Conservation (phyloP, 2,329 filamentous ascomycete species). For the Trematosphaeria pertusa region DNA sequence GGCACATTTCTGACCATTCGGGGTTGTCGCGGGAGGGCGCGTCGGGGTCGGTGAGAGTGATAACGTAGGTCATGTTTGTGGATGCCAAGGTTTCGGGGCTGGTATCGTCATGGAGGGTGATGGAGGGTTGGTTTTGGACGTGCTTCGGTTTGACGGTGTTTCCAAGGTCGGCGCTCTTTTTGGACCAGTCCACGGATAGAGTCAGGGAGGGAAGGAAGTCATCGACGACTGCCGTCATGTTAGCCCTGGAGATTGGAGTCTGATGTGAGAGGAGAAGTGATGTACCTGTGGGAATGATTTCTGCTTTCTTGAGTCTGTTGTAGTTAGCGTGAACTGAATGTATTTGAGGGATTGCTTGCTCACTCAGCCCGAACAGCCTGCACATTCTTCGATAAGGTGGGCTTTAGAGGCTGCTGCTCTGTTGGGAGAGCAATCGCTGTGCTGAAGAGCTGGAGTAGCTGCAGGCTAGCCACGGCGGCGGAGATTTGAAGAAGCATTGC, state of each 20-base stretch:
- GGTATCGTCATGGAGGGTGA: conserved; percentile 47
- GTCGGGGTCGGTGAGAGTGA: conserved; percentile 65
- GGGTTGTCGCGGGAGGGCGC: conserved; percentile 62
- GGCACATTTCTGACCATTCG: conserved; percentile 64
- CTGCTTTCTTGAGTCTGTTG: conserved; percentile 45
- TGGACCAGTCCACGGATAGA: conserved; percentile 57
- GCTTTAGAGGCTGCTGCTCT: conserved; percentile 35
- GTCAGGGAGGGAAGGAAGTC: conserved; percentile 64
- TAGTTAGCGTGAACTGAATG: conserved; percentile 10
- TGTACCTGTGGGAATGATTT: conserved; percentile 50
- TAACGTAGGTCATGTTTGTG: conserved; percentile 51
- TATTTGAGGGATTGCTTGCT: not conserved
- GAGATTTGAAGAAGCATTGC: conserved; percentile 24
- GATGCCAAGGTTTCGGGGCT: conserved; percentile 23
- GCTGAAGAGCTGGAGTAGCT: conserved; percentile 22
- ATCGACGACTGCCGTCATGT: conserved; percentile 58
- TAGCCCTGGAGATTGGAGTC: conserved; percentile 1
- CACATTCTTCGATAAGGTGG: conserved; percentile 22
- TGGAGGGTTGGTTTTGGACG: conserved; percentile 51
- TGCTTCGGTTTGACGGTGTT: conserved; percentile 59
- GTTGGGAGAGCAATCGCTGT: conserved; percentile 29
- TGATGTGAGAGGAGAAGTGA: not conserved
- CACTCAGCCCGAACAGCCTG: conserved; percentile 39
- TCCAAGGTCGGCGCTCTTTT: conserved; percentile 54
- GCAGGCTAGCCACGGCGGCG: conserved; percentile 17